Base-by-base conservation (phyloP, 371 early-diverging fungal species). In the Mortierella sp. region DNA sequence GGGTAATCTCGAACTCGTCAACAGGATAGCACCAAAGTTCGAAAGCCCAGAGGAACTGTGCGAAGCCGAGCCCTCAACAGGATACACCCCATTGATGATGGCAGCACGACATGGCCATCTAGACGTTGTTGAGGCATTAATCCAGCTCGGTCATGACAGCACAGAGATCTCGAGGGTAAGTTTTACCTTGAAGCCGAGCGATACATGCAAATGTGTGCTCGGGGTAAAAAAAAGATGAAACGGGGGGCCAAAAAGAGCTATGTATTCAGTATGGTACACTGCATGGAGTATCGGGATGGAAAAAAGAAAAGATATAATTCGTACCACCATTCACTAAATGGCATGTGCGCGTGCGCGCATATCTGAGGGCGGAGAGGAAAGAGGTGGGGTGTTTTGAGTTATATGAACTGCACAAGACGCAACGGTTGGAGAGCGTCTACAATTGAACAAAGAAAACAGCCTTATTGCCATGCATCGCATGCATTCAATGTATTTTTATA, bases 81-180 rank as follows among this genome's bases (percentile, higher is more conserved):
- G 73, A 39, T 67, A 63, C 47, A 60, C 73, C 4, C 62, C 73
- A 6, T 19, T 73, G 31, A 73, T 73, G 73, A 67, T 67, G 68
- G 73, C 73, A 8, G 68, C 73, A 4, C 57, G 68, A 28, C 68
- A 73, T 47, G 73, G 73, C 8, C 73, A 73, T 50, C 37, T 58
- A 39, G 73, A 66, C 21, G 30, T 67, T 15, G 73, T 67, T 31
- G 73, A 73, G 32, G 64, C 63, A 12, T 43, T 73, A 48, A 62
- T 73, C 49, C 63, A 48, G 15, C 49, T 73, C 19, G 73, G 73
- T 8, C 73, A 73, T 32, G 73, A 73, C 34, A 51, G 64, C 14
- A 46, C 59, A 26, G 73, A 73, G 47, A 67, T 67, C 26, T 73
- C 73, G 2, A 56, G 73, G 56, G 73, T 73, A 67, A 65, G 61